Evolutionary conservation across 495 filamentous ascomycete genomes (phyloP), one percentile per base, ranked within the genome.

Genomic region (Melanomma pulvis-pyrius): DNA sequence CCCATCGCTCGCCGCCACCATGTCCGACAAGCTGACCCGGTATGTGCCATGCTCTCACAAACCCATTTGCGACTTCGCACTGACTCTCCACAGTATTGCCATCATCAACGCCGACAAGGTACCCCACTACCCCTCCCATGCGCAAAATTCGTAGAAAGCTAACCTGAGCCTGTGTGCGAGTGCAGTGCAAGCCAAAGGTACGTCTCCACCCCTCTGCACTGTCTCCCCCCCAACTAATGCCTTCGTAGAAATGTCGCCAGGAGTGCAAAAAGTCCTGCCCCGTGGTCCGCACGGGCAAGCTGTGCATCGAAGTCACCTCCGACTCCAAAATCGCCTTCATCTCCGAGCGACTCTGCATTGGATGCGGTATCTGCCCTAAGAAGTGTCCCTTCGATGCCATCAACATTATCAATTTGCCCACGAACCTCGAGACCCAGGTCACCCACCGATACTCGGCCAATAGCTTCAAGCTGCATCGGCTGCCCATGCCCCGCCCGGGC

Each of bases 351-450:
- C 84, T 96, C 36, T 97, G 92, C 79, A 97, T 98, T 71, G 96
- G 96, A 80, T 98, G 94, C 76, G 94, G 96, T 87, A 98, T 98
- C 79, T 98, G 94, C 75, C 92, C 92, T 28, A 98, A 98, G 82
- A 97, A 97, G 79, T 98, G 94, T 79, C 94, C 94, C n/a, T 98
- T 98, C 78, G 90, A 91, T 71, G 94, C 96, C 61, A 98, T 98
- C 79, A 92, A 92, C 75, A 98, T 98, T 77, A 98, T 98, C 91
- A 98, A 98, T 80, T 79, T 98, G 79, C 94, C 96, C 60, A 98
- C 94, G 78, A 98, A 98, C 79, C 87, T 98, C 76, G 94, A 98
- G 78, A 93, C 88, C 61, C 90, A 97, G 74, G 93, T 98, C 71
- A 98, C 94, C 64, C 94, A 98, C 77, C 91, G 96, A 77, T 98